Base-by-base conservation (phyloP, 1,284 basidiomycete species). In the Pascua guehoae region DNA sequence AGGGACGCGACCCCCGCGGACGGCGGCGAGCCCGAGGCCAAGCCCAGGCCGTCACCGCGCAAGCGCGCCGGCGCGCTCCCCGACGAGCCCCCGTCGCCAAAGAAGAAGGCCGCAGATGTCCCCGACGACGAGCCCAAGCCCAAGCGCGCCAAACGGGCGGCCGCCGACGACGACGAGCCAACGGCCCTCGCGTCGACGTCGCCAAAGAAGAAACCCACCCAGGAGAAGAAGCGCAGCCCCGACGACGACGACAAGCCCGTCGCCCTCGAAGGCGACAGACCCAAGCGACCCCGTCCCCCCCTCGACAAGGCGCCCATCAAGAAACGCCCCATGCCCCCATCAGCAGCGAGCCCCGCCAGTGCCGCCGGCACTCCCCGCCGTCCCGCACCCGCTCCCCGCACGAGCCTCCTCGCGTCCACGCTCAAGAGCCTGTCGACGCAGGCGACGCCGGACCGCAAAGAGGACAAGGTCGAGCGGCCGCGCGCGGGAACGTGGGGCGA, bases 401-500 rank as follows among this genome's bases (percentile, higher is more conserved):
- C 37, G 11, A 47, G 42, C 8, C 52, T 62, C 37, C 54, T 62
- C 12, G 57, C 61, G 1, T 49, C 49, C 2, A 62, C 61, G 40
- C 57, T 62, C 16, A 50, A 52, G 36, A 62, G 54, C 47, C 40
- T 56, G 14, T 41, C 18, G 16, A 46, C 17, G 44, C 44, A 48
- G 47, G 45, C 39, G 40, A 32, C 41, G 42, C 18, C 49, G 8
- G 41, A 49, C 36, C 37, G 52, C 1, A 53, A 54, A 17, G 49
- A 50, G 39, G 24, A 52, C 41, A 24, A 44, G 32, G 47, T 24
- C 12, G 58, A 60, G 39, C 55, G 59, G 15, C 53, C 56, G 44
- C 54, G 60, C 9, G 50, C 50, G 0, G 61, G 61, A 14, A 56
- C 49, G 10, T 63, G 61, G 61, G 49, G 47, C 15, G 57, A 63